These are phyloP conservation scores for Globisporangium nodosum DNA, from an alignment of 352 stramenopile genomes.

Conservation along the genomic window DNA sequence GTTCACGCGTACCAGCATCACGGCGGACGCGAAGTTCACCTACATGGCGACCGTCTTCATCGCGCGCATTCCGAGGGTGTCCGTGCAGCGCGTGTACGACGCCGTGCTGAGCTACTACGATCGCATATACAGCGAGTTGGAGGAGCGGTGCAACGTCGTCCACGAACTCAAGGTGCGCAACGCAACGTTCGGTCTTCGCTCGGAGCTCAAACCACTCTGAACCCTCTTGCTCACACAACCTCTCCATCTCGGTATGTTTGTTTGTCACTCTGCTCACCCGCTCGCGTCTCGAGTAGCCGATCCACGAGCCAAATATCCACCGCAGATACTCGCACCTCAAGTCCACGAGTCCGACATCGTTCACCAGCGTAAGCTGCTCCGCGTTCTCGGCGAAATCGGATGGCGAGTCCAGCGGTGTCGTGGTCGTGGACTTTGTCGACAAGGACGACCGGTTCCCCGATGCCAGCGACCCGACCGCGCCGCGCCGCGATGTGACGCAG, in stretches of 20 bases:
- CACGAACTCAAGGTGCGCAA: constrained; percentile 12
- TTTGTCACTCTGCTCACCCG: neutral
- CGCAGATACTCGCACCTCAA: constrained; percentile 29
- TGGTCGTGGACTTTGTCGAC: constrained; percentile 47
- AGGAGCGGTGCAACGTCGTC: constrained; percentile 20
- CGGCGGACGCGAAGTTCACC: constrained; percentile 36
- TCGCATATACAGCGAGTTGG: constrained; percentile 25
- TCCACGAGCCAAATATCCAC: constrained; percentile 24
- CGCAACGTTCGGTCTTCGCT: too few species aligned
- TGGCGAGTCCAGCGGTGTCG: constrained; percentile 16
- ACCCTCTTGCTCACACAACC: too few species aligned
- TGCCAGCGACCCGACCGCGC: constrained; percentile 6
- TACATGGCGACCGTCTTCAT: constrained; percentile 49
- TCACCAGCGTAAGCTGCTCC: constrained; percentile 33
- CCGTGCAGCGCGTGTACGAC: constrained; percentile 23
- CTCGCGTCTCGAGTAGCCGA: constrained; percentile 7
- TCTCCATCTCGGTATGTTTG: neutral
- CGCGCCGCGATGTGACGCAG: constrained; percentile 18
- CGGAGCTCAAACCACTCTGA: too few species aligned
- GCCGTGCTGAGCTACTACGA: constrained; percentile 35
- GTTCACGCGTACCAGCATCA: constrained; percentile 51
- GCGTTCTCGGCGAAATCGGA: constrained; percentile 23
- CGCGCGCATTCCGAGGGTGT: constrained; percentile 27
- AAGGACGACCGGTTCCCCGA: constrained; percentile 29
- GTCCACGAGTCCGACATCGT: constrained; percentile 32